Evolutionary conservation across 495 filamentous ascomycete species (phyloP).

Genomic region (Neurospora terricola): DNA sequence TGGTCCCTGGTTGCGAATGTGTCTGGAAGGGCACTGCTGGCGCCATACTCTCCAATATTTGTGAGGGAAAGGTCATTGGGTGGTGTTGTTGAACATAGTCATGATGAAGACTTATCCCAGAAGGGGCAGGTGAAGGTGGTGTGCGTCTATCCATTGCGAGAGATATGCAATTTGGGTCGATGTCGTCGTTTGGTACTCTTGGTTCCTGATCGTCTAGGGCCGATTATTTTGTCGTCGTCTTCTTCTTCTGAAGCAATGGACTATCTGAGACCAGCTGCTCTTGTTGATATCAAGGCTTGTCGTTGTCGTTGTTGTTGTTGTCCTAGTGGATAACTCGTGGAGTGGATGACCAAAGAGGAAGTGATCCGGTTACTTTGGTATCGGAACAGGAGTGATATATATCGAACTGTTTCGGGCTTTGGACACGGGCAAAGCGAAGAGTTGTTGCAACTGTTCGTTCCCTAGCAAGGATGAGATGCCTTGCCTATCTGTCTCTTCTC

Average conservation of each 20-base stretch:
- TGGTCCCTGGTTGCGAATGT: constrained; percentile 32
- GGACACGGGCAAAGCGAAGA: not conserved
- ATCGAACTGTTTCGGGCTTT: not conserved
- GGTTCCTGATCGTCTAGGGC: not conserved
- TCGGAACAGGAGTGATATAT: not conserved
- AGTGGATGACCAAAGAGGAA: not conserved
- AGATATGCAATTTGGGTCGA: not conserved
- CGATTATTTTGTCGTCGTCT: not conserved
- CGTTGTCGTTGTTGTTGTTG: not conserved
- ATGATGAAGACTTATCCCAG: constrained; percentile 32
- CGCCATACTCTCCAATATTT: constrained; percentile 3
- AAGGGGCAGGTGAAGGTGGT: constrained; percentile 33
- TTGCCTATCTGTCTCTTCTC: not conserved
- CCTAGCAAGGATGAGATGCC: not conserved
- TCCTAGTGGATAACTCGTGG: not conserved
- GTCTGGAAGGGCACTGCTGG: constrained; percentile 18
- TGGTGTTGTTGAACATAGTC: constrained; percentile 42
- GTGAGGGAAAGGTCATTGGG: constrained; percentile 21
- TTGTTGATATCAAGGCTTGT: not conserved
- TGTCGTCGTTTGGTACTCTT: not conserved
- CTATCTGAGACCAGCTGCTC: not conserved
- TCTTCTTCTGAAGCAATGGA: not conserved
- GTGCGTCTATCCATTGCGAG: constrained; percentile 28
- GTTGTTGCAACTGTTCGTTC: not conserved
- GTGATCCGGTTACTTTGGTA: not conserved